Evolutionary conservation across 2,329 filamentous ascomycete species (phyloP).

Genomic region (Leptographium galeiforme): DNA sequence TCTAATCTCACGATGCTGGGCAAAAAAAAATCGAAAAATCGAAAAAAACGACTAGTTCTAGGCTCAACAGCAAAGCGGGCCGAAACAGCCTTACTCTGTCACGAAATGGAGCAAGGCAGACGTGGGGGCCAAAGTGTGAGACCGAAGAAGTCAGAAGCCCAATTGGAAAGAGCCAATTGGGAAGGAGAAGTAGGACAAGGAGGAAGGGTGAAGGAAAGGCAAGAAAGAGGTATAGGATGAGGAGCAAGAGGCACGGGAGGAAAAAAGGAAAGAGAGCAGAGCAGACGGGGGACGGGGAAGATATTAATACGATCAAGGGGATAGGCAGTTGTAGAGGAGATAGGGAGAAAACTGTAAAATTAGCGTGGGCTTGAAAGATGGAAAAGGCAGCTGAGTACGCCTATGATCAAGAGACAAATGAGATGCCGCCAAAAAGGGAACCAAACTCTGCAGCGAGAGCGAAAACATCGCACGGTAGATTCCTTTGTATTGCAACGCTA

Average conservation of each 20-base stretch:
- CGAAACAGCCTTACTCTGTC: not conserved
- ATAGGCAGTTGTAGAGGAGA: not conserved
- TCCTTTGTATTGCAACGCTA: too few species aligned
- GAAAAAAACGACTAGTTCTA: not conserved
- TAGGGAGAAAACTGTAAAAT: not conserved
- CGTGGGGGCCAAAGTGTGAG: too few species aligned
- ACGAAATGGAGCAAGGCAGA: not conserved
- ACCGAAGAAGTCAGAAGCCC: not conserved
- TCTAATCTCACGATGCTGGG: not conserved
- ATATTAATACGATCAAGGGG: constrained; percentile 1
- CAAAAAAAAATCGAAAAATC: not conserved
- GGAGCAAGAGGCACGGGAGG: not conserved
- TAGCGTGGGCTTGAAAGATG: not conserved
- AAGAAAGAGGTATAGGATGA: not conserved
- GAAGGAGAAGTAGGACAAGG: not conserved
- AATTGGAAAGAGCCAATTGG: not conserved
- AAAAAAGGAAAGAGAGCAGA: not conserved
- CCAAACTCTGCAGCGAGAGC: not conserved
- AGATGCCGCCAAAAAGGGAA: not conserved
- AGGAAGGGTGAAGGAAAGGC: not conserved
- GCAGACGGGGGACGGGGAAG: not conserved
- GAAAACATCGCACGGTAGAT: not conserved
- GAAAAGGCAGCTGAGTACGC: not conserved
- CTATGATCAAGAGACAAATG: not conserved
- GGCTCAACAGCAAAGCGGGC: not conserved